phyloP scores from a whole-genome alignment of 495 filamentous ascomycete species.

The Xylaria bambusicola region DNA sequence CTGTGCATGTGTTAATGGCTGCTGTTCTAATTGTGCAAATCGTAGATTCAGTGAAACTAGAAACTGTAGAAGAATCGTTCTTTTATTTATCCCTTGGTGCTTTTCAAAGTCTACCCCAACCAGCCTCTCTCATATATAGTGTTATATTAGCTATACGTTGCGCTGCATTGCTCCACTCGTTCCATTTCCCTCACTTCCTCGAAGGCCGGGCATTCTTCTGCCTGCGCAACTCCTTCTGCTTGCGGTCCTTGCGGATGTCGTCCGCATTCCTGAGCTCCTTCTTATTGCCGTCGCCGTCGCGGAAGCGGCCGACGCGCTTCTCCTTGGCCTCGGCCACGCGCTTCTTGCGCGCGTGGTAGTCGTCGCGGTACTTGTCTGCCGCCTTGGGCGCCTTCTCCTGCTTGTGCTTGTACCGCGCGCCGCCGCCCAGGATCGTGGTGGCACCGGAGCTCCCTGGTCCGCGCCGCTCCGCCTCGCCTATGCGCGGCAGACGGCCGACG shows the following conservation, averaged over 20 bases:
- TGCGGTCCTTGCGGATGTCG: constrained; percentile 81
- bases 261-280: constrained; percentile 78
- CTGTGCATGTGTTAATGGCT: not conserved
- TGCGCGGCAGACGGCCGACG: constrained; percentile 71
- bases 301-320: constrained; percentile 73
- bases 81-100: too few relatives aligned
- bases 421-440: constrained; percentile 34
- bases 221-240: constrained; percentile 69
- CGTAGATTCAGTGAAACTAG: too few relatives aligned
- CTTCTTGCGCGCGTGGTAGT: constrained; percentile 90
- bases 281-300: constrained; percentile 63
- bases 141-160: too few relatives aligned
- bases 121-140: too few relatives aligned
- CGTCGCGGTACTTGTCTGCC: constrained; percentile 84
- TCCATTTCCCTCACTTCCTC: constrained; percentile 56
- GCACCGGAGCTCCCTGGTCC: constrained; percentile 50
- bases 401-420: constrained; percentile 72
- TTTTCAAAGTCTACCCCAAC: too few relatives aligned
- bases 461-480: constrained; percentile 75
- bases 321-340: constrained; percentile 83
- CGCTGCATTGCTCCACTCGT: too few relatives aligned
- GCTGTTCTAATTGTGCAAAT: not conserved
- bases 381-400: constrained; percentile 84
- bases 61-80: too few relatives aligned
- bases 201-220: constrained; percentile 90